phyloP scores from a whole-genome alignment of 1,139 yeast genomes.

The Suhomyces wounanorum region DNA sequence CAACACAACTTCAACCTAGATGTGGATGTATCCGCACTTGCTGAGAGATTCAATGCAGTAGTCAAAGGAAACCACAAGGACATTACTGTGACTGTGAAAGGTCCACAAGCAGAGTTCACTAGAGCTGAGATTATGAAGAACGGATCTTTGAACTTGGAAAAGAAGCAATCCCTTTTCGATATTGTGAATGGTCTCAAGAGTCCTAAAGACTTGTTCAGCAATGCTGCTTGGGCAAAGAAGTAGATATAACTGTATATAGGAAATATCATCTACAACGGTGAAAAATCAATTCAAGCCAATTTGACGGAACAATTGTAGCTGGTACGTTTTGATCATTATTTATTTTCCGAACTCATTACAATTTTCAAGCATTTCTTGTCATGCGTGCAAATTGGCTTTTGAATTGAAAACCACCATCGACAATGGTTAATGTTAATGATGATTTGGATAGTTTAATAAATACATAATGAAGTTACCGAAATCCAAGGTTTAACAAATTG shows the following conservation, averaged over 20 bases:
- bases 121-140: conserved; percentile 33
- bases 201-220: conserved; percentile 29
- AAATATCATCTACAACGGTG: neutral
- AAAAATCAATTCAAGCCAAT: neutral
- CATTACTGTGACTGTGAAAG: conserved; percentile 16
- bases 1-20: conserved; percentile 34
- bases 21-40: conserved; percentile 27
- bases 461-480: no score
- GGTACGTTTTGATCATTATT: no score
- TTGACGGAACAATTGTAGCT: neutral
- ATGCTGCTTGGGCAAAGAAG: conserved; percentile 35
- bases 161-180: conserved; percentile 34
- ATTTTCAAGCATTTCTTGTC: no score
- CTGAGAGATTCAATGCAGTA: conserved; percentile 31
- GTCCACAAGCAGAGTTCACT: conserved; percentile 21
- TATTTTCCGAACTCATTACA: no score
- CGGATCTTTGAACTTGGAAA: conserved; percentile 29
- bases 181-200: conserved; percentile 31
- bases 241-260: conserved; percentile 5
- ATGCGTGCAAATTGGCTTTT: no score
- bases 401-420: no score
- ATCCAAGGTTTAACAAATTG: no score
- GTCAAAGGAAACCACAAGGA: conserved; percentile 37
- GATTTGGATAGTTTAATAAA: no score
- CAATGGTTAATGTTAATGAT: no score